These are phyloP conservation scores for Coemansia sp. DNA, from an alignment of 192 early-diverging fungal genomes.

Conservation along the genomic window DNA sequence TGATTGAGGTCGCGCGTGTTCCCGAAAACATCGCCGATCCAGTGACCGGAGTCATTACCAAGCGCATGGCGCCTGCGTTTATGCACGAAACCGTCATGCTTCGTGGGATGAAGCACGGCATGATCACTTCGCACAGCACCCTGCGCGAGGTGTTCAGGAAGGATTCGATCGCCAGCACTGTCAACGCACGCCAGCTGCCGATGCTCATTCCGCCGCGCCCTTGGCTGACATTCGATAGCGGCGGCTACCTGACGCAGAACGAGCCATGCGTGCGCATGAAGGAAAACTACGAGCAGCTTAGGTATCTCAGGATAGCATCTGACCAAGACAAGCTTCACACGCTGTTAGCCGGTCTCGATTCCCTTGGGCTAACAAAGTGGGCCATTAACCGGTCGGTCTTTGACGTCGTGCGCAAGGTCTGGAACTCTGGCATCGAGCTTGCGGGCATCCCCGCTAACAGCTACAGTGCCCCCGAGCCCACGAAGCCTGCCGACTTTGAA, in stretches of 20 bases:
- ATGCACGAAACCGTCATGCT: slow-evolving; percentile 63
- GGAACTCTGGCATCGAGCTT: slow-evolving; percentile 78
- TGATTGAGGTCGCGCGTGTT: slow-evolving; percentile 72
- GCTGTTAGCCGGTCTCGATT: slow-evolving; percentile 77
- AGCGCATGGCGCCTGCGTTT: slow-evolving; percentile 72
- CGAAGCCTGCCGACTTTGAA: slow-evolving; percentile 63
- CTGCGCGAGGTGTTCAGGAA: slow-evolving; percentile 67
- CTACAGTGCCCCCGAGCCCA: slow-evolving; percentile 52
- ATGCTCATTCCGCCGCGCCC: slow-evolving; percentile 91
- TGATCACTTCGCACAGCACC: slow-evolving; percentile 65
- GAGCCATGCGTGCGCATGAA: slow-evolving; percentile 75
- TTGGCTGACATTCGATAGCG: slow-evolving; percentile 81
- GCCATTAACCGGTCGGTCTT: slow-evolving; percentile 79
- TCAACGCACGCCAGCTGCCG: slow-evolving; percentile 79
- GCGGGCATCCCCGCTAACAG: slow-evolving; percentile 69
- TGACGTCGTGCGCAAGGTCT: slow-evolving; percentile 74
- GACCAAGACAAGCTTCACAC: slow-evolving; percentile 64
- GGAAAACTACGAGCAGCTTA: slow-evolving; percentile 66
- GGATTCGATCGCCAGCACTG: slow-evolving; percentile 56
- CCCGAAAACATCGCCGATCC: slow-evolving; percentile 59
- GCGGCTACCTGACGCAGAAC: slow-evolving; percentile 78
- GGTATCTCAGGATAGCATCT: slow-evolving; percentile 76
- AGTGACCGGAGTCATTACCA: slow-evolving; percentile 55
- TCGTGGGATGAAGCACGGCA: slow-evolving; percentile 66
- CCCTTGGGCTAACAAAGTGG: slow-evolving; percentile 86